Evolutionary conservation across 2,329 filamentous ascomycete genomes (phyloP).

Genomic region (Incumbomyces lentus): DNA sequence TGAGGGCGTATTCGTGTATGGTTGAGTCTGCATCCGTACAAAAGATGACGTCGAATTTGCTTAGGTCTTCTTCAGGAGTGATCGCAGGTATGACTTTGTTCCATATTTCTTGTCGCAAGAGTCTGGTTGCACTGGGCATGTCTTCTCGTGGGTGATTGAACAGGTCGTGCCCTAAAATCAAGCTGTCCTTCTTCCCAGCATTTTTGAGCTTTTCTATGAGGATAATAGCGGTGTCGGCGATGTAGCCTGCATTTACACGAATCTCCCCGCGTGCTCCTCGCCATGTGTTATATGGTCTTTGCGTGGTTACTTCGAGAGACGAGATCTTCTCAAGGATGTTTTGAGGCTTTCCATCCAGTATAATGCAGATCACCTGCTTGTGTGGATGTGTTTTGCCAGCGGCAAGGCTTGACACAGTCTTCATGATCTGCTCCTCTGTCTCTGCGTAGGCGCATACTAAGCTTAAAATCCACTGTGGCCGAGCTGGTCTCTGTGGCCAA

Average conservation of each 20-base stretch:
- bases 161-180: constrained; percentile 10
- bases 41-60: constrained; percentile 8
- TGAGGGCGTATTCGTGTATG: constrained; percentile 7
- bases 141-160: constrained; percentile 10
- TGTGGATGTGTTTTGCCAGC: constrained; percentile 6
- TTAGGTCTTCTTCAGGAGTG: neutral
- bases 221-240: constrained; percentile 6
- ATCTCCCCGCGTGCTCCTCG: constrained; percentile 5
- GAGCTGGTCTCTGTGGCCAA: constrained; percentile 3
- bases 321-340: constrained; percentile 8
- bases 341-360: constrained; percentile 9
- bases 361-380: constrained; percentile 10
- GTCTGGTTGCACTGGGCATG: constrained; percentile 7
- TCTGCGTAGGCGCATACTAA: constrained; percentile 10
- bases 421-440: constrained; percentile 11
- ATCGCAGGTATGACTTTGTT: constrained; percentile 5
- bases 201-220: constrained; percentile 10
- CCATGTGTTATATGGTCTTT: constrained; percentile 9
- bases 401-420: constrained; percentile 6
- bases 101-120: constrained; percentile 9
- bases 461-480: constrained; percentile 8
- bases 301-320: neutral
- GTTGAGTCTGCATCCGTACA: constrained; percentile 11
- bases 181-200: constrained; percentile 11
- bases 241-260: constrained; percentile 8